phyloP scores from a whole-genome alignment of 129 eudicot genomes.

The Centella asiatica region DNA sequence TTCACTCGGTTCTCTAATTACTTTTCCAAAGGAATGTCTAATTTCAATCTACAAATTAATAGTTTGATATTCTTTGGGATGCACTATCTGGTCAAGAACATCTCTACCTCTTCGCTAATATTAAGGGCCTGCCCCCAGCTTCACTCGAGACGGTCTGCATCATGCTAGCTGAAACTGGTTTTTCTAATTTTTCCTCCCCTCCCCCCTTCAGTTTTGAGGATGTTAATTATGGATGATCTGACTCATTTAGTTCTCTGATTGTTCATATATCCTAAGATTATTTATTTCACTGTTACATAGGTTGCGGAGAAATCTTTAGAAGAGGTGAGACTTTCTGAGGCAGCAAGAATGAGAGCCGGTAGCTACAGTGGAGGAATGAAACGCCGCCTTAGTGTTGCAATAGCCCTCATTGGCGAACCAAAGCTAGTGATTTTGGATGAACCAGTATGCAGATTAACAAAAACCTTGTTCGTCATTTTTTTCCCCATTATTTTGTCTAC shows the following conservation, averaged over 20 bases:
- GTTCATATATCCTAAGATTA: neutral
- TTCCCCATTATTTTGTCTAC: neutral
- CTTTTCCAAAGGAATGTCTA: slow-evolving; percentile 1
- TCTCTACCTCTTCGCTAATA: slow-evolving; percentile 79
- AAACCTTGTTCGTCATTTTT: neutral
- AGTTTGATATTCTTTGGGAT: slow-evolving; percentile 98
- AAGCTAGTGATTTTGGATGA: slow-evolving; percentile 87
- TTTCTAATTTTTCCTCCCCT: neutral
- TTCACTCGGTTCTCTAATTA: neutral
- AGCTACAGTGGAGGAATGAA: slow-evolving; percentile 99
- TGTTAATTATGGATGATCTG: slow-evolving; percentile 2
- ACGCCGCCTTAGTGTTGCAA: slow-evolving; percentile 98
- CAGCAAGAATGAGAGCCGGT: slow-evolving; percentile 75
- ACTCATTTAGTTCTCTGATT: neutral
- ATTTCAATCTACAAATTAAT: slow-evolving; percentile 16
- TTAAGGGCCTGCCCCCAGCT: slow-evolving; percentile 74
- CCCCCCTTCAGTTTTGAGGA: neutral
- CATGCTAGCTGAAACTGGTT: neutral
- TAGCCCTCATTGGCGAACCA: slow-evolving; percentile 92
- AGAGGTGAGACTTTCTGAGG: slow-evolving; percentile 68
- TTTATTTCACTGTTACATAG: slow-evolving; percentile 23
- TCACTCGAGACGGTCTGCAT: slow-evolving; percentile 43
- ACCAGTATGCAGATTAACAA: slow-evolving; percentile 43
- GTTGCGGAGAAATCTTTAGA: slow-evolving; percentile 57
- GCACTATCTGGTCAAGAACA: slow-evolving; percentile 88